These are phyloP conservation scores for Draba incana DNA, from an alignment of 345 rosid genomes.

Conservation along the genomic window DNA sequence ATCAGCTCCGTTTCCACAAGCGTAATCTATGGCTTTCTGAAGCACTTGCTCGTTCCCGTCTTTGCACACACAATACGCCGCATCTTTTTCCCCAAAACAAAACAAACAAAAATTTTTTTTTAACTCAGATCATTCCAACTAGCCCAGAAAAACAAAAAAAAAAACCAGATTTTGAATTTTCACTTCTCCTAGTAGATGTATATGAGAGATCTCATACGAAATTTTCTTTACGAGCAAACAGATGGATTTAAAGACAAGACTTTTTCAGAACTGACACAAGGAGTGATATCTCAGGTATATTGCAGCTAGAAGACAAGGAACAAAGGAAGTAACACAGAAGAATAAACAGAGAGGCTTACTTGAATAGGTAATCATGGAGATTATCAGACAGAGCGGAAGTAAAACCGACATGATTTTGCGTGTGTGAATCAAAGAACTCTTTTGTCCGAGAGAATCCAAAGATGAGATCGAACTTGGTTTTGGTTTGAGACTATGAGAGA, in stretches of 20 bases:
- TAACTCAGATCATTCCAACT: background rate
- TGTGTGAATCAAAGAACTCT: conserved; percentile 2
- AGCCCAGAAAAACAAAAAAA: background rate
- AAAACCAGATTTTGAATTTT: background rate
- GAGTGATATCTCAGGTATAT: background rate
- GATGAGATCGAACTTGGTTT: conserved; percentile 25
- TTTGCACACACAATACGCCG: conserved; percentile 78
- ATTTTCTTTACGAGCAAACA: background rate
- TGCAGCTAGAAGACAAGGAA: conserved; percentile 7
- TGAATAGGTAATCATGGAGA: conserved; percentile 68
- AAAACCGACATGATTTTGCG: conserved; percentile 57
- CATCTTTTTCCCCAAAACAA: conserved; percentile 45
- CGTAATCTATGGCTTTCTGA: conserved; percentile 81
- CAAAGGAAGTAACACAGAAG: conserved; percentile 5
- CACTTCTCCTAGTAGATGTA: background rate
- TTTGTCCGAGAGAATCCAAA: background rate
- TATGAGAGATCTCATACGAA: conserved; percentile 17
- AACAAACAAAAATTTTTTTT: background rate
- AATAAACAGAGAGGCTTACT: conserved; percentile 52
- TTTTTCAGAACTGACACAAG: conserved; percentile 6
- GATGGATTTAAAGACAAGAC: background rate
- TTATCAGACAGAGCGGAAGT: conserved; percentile 52
- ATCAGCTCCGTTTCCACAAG: conserved; percentile 90
- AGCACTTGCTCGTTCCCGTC: conserved; percentile 63
- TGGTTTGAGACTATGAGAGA: conserved; percentile 7